These are phyloP conservation scores for Pleurotus ostreatus DNA, from an alignment of 768 basidiomycete genomes.

Conservation along the genomic window DNA sequence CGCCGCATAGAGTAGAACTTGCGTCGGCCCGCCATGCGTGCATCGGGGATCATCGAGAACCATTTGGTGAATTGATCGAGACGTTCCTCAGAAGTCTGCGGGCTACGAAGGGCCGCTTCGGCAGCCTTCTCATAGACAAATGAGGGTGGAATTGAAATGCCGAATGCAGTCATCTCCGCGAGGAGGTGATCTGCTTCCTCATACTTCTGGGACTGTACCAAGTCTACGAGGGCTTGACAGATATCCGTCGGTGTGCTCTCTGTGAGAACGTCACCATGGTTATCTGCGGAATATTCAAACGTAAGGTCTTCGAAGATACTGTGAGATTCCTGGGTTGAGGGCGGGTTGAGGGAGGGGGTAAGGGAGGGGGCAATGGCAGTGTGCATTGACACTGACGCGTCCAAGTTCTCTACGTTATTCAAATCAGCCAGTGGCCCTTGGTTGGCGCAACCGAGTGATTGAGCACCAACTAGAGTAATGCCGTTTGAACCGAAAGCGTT, in stretches of 20 bases:
- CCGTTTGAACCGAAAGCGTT: too few relatives aligned
- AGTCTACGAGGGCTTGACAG: conserved; percentile 15
- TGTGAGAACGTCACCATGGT: not conserved
- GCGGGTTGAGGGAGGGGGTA: not conserved
- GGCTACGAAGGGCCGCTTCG: conserved; percentile 14
- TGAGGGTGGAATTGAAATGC: conserved; percentile 23
- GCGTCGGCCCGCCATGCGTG: not conserved
- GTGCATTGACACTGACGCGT: too few relatives aligned
- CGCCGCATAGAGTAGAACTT: conserved; percentile 19
- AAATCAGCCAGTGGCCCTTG: too few relatives aligned
- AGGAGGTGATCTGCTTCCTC: conserved; percentile 27
- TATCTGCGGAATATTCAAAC: not conserved
- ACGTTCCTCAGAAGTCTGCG: not conserved
- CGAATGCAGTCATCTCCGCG: conserved; percentile 26
- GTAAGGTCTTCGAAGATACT: not conserved
- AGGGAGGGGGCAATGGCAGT: not conserved
- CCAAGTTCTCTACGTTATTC: too few relatives aligned
- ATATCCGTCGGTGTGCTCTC: conserved; percentile 6
- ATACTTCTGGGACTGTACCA: conserved; percentile 19
- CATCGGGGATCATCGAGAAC: conserved; percentile 30
- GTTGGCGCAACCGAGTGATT: too few relatives aligned
- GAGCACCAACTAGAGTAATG: too few relatives aligned
- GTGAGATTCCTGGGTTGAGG: not conserved
- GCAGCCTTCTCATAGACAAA: conserved; percentile 25
- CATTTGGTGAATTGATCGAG: conserved; percentile 20